A percentile compares a stretch with the other conserved stretches of the same genome.
phyloP scores from a whole-genome alignment of 1,139 yeast genomes.

The Geotrichum citri-aurantii region DNA sequence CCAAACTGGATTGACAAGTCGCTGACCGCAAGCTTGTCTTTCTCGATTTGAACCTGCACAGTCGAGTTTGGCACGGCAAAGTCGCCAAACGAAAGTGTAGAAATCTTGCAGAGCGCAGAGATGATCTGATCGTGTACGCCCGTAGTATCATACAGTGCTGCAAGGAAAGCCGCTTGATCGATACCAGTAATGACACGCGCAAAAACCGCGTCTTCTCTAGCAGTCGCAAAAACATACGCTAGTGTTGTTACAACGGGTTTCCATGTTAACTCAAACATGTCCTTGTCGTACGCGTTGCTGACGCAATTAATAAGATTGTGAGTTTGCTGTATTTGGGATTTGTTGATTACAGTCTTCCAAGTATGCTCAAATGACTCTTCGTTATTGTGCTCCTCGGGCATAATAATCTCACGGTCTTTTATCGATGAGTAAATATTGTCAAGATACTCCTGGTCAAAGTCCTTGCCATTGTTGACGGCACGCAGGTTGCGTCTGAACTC shows the following conservation, averaged over 20 bases:
- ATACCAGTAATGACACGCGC: constrained; percentile 80
- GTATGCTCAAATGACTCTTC: constrained; percentile 88
- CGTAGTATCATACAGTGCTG: constrained; percentile 54
- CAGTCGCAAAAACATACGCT: constrained; percentile 72
- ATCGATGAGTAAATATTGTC: constrained; percentile 75
- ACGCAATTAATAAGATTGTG: constrained; percentile 28
- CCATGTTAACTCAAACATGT: constrained; percentile 59
- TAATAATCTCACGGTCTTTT: constrained; percentile 78
- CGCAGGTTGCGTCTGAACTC: constrained; percentile 74
- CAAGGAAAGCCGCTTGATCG: constrained; percentile 76
- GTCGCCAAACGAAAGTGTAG: constrained; percentile 41
- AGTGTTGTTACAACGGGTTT: constrained; percentile 61
- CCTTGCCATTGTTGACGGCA: constrained; percentile 65
- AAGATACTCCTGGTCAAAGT: constrained; percentile 69
- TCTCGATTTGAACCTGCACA: constrained; percentile 41
- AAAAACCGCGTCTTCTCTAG: constrained; percentile 83
- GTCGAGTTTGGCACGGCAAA: constrained; percentile 32
- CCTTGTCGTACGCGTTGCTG: constrained; percentile 53
- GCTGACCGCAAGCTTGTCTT: constrained; percentile 60
- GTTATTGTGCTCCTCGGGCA: constrained; percentile 93
- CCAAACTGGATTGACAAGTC: constrained; percentile 82
- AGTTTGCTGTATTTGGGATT: constrained; percentile 26
- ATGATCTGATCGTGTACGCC: constrained; percentile 61
- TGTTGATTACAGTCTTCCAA: constrained; percentile 77
- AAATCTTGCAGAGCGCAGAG: constrained; percentile 57